These are phyloP conservation scores for Dacryopinax primogenitus DNA, from an alignment of 768 basidiomycete species.

Conservation along the genomic window DNA sequence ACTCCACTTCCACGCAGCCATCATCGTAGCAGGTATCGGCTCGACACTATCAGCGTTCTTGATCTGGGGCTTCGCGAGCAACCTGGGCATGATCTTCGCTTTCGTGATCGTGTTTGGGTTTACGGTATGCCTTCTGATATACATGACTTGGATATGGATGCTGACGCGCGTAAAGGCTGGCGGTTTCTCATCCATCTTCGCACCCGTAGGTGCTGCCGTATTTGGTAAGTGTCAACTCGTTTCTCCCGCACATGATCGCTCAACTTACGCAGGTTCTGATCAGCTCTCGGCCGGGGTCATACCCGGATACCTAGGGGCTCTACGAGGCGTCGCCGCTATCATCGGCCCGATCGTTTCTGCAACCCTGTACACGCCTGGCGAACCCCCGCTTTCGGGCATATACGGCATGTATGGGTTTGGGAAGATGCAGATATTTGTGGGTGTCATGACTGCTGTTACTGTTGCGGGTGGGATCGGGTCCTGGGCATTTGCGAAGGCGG, in stretches of 20 bases:
- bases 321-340: constrained; percentile 3
- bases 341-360: constrained; percentile 2
- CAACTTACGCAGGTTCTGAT: not conserved
- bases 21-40: not conserved
- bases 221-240: not conserved
- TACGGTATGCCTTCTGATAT: not conserved
- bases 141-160: not conserved
- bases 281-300: not conserved
- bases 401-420: constrained; percentile 10
- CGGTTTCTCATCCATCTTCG: constrained; percentile 2
- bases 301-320: not conserved
- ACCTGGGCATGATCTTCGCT: not conserved
- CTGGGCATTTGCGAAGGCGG: not conserved
- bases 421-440: constrained; percentile 7
- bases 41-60: constrained; percentile 2
- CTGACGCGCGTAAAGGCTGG: not conserved
- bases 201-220: not conserved
- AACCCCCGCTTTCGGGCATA: not conserved
- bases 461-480: not conserved
- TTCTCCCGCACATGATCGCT: not conserved
- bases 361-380: constrained; percentile 4
- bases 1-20: not conserved
- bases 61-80: constrained; percentile 11
- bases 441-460: not conserved
- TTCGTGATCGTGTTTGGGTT: constrained; percentile 11